Conservation (phyloP, 2,329 filamentous ascomycete species). For the Fusarium lateritium region DNA sequence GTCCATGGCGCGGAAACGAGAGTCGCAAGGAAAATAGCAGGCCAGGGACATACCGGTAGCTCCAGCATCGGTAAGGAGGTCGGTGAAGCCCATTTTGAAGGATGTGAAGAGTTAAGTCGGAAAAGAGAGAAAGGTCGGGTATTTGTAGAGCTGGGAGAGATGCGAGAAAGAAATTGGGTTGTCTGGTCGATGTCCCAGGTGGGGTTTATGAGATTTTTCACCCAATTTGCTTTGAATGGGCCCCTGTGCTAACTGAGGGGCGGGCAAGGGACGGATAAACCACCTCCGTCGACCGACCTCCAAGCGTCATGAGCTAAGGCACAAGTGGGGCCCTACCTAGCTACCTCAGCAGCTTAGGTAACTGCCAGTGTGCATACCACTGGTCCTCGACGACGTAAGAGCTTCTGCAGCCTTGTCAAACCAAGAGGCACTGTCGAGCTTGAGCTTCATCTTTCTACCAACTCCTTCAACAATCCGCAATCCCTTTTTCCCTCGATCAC, state of each 20-base stretch:
- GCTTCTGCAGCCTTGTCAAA: slow-evolving; percentile 55
- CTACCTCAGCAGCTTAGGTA: slow-evolving; percentile 34
- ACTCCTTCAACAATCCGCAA: slow-evolving; percentile 22
- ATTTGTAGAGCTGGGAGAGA: slow-evolving; percentile 51
- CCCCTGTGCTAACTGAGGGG: slow-evolving; percentile 26
- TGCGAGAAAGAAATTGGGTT: slow-evolving; percentile 54
- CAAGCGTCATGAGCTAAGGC: slow-evolving; percentile 22
- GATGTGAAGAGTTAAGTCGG: slow-evolving; percentile 46
- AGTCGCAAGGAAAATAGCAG: slow-evolving; percentile 47
- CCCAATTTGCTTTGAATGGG: slow-evolving; percentile 49
- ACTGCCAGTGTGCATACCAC: slow-evolving; percentile 30
- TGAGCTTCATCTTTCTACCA: slow-evolving; percentile 21
- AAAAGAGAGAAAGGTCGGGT: slow-evolving; percentile 46
- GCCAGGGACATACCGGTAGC: slow-evolving; percentile 59
- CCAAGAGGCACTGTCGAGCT: slow-evolving; percentile 18
- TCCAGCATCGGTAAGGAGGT: slow-evolving; percentile 77
- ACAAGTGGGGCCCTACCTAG: slow-evolving; percentile 15
- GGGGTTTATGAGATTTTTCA: slow-evolving; percentile 61
- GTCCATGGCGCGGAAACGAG: slow-evolving; percentile 49
- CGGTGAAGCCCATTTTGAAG: slow-evolving; percentile 77
- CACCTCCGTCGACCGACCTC: slow-evolving; percentile 13
- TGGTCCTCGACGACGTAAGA: slow-evolving; percentile 58
- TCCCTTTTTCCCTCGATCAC: not conserved
- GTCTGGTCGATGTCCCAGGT: slow-evolving; percentile 57
- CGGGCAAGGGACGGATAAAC: slow-evolving; percentile 26